phyloP scores from a whole-genome alignment of 257 asterid species.

The Rhazya stricta region DNA sequence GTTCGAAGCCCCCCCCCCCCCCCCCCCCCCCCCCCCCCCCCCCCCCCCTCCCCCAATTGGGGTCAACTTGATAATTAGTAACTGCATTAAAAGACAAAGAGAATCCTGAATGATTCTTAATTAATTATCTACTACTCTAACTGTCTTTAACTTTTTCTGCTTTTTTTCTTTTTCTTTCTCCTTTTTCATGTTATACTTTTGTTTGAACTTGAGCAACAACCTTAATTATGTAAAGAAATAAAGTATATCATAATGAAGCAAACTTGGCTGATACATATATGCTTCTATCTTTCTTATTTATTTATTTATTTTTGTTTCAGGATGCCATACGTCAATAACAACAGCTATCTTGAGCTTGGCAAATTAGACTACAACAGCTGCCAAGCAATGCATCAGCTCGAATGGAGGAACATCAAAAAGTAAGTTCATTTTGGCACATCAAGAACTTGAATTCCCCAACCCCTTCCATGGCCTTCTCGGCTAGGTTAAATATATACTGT shows the following conservation, averaged over 20 bases:
- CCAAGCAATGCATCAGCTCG: conserved; percentile 58
- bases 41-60: no score
- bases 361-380: conserved; percentile 67
- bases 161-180: no score
- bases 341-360: conserved; percentile 62
- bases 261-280: neutral
- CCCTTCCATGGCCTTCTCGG: neutral
- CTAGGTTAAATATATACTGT: no score
- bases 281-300: neutral
- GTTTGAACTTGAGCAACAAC: neutral
- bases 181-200: neutral
- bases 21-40: no score
- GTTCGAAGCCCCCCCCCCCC: no score
- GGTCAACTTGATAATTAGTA: no score
- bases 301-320: conserved; percentile 22
- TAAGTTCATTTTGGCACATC: conserved; percentile 21
- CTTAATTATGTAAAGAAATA: no score
- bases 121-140: no score
- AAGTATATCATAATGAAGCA: no score
- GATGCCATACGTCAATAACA: conserved; percentile 72
- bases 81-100: no score
- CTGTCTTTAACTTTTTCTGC: no score
- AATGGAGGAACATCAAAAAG: conserved; percentile 71
- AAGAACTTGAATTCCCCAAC: neutral
- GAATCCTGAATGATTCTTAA: no score